Evolutionary conservation across 257 asterid species (phyloP).

Genomic region (Misopates orontium): DNA sequence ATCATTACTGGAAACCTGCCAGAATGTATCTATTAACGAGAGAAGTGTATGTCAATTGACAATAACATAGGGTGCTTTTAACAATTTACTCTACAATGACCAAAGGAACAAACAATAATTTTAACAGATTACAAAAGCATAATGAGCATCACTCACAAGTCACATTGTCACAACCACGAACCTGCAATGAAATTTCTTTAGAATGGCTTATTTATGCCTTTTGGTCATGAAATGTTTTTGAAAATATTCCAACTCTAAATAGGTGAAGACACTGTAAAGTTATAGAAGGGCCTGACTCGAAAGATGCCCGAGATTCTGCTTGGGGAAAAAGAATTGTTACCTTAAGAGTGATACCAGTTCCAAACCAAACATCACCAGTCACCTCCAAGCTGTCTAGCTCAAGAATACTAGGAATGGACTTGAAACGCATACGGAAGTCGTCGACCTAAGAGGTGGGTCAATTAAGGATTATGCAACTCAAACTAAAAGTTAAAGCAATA

Average conservation of each 20-base stretch:
- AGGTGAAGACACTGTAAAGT: conserved; percentile 4
- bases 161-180: too few species aligned
- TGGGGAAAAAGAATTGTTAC: conserved; percentile 37
- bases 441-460: conserved; percentile 48
- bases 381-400: conserved; percentile 81
- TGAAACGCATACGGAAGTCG: conserved; percentile 69
- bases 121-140: too few species aligned
- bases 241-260: background rate
- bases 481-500: conserved; percentile 17
- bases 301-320: conserved; percentile 20
- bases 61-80: too few species aligned
- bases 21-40: too few species aligned
- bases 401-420: conserved; percentile 73
- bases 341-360: conserved; percentile 70
- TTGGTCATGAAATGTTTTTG: conserved; percentile 2
- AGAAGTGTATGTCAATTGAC: too few species aligned
- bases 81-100: too few species aligned
- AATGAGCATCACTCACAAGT: too few species aligned
- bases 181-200: background rate
- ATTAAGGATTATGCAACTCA: conserved; percentile 18
- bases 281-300: background rate
- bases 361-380: conserved; percentile 92
- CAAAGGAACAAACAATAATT: too few species aligned
- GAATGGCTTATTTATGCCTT: background rate
- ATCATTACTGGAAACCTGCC: too few species aligned